Evolutionary conservation across 202 grass and related monocot genomes (phyloP), one percentile per base, ranked within the genome.

Genomic region (Zizania palustris): DNA sequence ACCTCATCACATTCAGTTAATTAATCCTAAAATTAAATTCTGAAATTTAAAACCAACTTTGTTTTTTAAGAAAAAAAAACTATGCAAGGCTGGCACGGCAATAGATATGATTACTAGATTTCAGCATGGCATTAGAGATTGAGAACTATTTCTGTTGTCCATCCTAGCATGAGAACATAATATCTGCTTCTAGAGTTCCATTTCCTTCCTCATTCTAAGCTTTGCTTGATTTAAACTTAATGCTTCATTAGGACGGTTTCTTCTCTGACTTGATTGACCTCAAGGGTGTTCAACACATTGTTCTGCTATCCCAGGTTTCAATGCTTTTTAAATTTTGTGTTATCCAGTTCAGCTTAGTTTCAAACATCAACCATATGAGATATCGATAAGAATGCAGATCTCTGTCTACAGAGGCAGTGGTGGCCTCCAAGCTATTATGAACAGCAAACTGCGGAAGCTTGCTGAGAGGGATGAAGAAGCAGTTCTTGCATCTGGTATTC

Each of bases 261-360:
- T 87, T 95, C 46, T 92, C 96, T 63, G 84, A 92, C 55, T 71
- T 57, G 37, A 83, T 64, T 6, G 72, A 84, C n/a, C 67, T 88
- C 39, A 92, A 67, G 38, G 95, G 89, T 80, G 84, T 88, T 7
- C 50, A 95, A 48, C 91, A 98, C 51, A 90, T 98, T 71, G 71
- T 95, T 85, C 74, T 92, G 86, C 85, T 98, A 61, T 92, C 95
- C 70, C 91, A 98, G 95, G 91, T 98, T 84, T 83, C 37, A 82
- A 33, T 67, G 60, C 42, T 73, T 18, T 62, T 22, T 6, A 76
- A 60, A 36, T 65, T 69, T 50, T 41, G 4, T 63, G 39, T 60
- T 59, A 81, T 55, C 36, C 36, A 53, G 28, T 58, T 84, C 65
- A 60, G 49, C 66, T 60, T 58, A 69, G 67, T 73, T 78, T 71